These are phyloP conservation scores for Uncinocarpus reesii DNA, from an alignment of 2,329 filamentous ascomycete species.

Conservation along the genomic window DNA sequence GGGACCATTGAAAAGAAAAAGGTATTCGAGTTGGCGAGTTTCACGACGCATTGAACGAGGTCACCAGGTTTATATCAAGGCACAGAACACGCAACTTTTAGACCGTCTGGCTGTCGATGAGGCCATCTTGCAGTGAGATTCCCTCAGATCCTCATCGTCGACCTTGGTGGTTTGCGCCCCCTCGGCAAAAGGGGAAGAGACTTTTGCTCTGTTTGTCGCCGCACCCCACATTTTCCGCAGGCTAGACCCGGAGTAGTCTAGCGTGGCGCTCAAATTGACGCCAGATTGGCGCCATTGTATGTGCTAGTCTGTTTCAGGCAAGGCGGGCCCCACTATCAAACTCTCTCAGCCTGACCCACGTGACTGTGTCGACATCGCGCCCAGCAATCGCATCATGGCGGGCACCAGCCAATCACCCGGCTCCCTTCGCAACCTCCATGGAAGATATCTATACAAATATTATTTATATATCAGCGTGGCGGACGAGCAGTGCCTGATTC, in stretches of 20 bases:
- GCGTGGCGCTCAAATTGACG: neutral
- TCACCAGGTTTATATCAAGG: neutral
- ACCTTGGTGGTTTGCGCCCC: neutral
- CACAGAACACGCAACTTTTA: neutral
- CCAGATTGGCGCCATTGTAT: conserved; percentile 8
- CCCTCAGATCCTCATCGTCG: neutral
- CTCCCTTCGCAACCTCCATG: neutral
- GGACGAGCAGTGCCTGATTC: no score
- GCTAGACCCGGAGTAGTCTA: neutral
- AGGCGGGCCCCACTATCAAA: neutral
- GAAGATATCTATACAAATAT: no score
- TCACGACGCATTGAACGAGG: no score
- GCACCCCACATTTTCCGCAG: neutral
- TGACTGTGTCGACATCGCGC: conserved; percentile 8
- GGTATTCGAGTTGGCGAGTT: no score
- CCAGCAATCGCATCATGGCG: neutral
- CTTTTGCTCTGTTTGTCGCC: neutral
- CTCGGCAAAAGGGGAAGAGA: neutral
- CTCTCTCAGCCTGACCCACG: neutral
- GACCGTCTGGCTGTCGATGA: neutral
- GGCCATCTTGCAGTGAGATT: conserved; percentile 8
- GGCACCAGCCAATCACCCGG: neutral
- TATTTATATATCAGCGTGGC: no score
- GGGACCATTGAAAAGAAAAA: no score
- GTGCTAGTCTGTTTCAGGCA: conserved; percentile 6